A percentile compares a stretch with the other conserved stretches of the same genome.
Conservation (phyloP, 2,329 filamentous ascomycete genomes). For the Aspergillus awamori region DNA sequence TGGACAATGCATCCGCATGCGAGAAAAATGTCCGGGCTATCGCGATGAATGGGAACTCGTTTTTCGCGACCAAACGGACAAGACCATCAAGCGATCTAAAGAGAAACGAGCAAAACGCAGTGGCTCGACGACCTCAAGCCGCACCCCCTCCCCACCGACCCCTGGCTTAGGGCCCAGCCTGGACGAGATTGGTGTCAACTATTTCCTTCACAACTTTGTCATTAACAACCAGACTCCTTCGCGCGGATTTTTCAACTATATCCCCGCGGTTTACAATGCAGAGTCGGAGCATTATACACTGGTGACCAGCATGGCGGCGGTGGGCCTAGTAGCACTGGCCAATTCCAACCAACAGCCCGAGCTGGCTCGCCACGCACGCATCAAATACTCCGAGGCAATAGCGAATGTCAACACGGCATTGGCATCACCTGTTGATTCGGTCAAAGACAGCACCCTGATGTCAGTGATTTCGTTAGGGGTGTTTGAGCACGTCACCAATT, state of each 20-base stretch:
- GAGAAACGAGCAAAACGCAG: conserved; percentile 8
- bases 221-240: conserved; percentile 17
- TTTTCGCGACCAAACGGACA: conserved; percentile 33
- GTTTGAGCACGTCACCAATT: conserved; percentile 30
- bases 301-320: conserved; percentile 29
- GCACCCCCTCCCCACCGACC: conserved; percentile 1
- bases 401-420: conserved; percentile 25
- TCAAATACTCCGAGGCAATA: conserved; percentile 31
- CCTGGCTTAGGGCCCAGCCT: conserved; percentile 13
- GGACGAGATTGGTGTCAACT: conserved; percentile 30
- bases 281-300: conserved; percentile 25
- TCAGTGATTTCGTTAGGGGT: conserved; percentile 32
- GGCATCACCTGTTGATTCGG: conserved; percentile 24
- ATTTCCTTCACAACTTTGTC: conserved; percentile 30
- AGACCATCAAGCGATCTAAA: conserved; percentile 25
- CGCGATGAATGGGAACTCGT: conserved; percentile 37
- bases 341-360: conserved; percentile 26
- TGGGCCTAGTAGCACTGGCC: conserved; percentile 31
- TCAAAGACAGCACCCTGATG: conserved; percentile 32
- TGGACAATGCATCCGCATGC: conserved; percentile 30
- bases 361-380: conserved; percentile 23
- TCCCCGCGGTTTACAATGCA: conserved; percentile 19
- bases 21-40: conserved; percentile 33
- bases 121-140: not conserved
- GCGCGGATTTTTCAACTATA: conserved; percentile 29